Percentiles rank a stretch among this genome's conserved stretches.
phyloP scores from a whole-genome alignment of 257 asterid species.

The Jacaranda mimosifolia region DNA sequence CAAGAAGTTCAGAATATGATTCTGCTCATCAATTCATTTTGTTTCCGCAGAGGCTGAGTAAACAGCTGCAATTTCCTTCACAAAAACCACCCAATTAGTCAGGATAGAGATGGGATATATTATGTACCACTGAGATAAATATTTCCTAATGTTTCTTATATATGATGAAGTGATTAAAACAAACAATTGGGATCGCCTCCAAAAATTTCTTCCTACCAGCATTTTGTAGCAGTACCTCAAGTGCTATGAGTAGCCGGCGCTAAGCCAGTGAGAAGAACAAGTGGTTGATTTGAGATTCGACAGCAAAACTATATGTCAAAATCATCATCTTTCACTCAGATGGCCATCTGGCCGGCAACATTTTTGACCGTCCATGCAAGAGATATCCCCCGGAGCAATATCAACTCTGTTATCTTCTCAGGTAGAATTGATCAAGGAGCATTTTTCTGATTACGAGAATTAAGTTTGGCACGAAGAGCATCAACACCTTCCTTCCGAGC shows the following conservation, averaged over 20 bases:
- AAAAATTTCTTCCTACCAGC: slow-evolving; percentile 20
- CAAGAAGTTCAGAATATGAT: too few relatives aligned
- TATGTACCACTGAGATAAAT: slow-evolving; percentile 34
- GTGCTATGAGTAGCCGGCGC: too few relatives aligned
- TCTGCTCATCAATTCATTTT: too few relatives aligned
- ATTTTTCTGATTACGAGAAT: slow-evolving; percentile 52
- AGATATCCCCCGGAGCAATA: slow-evolving; percentile 9
- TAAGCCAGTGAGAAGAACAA: neutral
- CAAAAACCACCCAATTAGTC: neutral
- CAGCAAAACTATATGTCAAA: neutral
- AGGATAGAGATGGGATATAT: slow-evolving; percentile 9
- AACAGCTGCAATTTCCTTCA: neutral
- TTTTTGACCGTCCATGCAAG: slow-evolving; percentile 15
- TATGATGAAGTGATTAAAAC: slow-evolving; percentile 1
- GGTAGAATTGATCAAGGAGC: slow-evolving; percentile 45
- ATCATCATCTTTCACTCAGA: neutral
- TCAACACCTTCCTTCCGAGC: slow-evolving; percentile 75
- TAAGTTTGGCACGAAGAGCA: slow-evolving; percentile 61
- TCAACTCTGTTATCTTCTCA: slow-evolving; percentile 1
- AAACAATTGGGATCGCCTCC: slow-evolving; percentile 29
- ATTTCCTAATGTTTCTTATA: slow-evolving; percentile 10
- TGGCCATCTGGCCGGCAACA: slow-evolving; percentile 5
- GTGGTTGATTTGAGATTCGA: slow-evolving; percentile 13
- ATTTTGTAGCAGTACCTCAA: slow-evolving; percentile 5
- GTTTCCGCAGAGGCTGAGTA: too few relatives aligned